Evolutionary conservation across 2,329 filamentous ascomycete genomes (phyloP), one percentile per base, ranked within the genome.

Genomic region (Penicillium sp.): DNA sequence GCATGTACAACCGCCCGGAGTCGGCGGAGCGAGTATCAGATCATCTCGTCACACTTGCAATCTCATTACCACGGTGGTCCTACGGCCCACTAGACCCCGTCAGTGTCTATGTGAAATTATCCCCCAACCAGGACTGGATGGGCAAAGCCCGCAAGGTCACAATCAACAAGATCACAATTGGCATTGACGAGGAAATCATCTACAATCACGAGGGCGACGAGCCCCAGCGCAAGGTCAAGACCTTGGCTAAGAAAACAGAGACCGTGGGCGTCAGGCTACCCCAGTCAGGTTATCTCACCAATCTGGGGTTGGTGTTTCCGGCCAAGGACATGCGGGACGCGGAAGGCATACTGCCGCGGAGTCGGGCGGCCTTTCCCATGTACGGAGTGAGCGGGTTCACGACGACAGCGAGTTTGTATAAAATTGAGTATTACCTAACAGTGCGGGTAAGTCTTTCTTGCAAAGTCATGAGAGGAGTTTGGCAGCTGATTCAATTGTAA

Each of bases 1-100:
- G 95, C 77, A 98, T 98, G 95, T 99, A 98, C 82, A 98, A 98
- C 78, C 89, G 92, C 56, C 94, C 93, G 15, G 94, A 97, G 76
- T 90, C 90, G 60, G 91, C 92, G 57, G 90, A 96, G 70, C 86
- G 88, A 61, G 91, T 92, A 35, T 87, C 90, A 54, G 95, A 98
- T 79, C 95, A 96, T 75, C 81, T 98, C 56, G 91, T 98, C 61
- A 96, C 92, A 8, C 81, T 98, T 56, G 92, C 91, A 48, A 96
- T 97, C 67, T 96, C 92, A 62, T 82, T 99, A 66, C 94, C 95
- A 25, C 87, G 92, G 63, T 97, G 94, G 92, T 97, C 93, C 63
- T 99, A 98, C 74, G 95, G 95, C 0, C 95, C 95, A 4, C 84
- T 94, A 61, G 95, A 99, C 75, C 94, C 94, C 7, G 94, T 99